Evolutionary conservation across 2,329 filamentous ascomycete species (phyloP).

Genomic region (Alternaria sp.): DNA sequence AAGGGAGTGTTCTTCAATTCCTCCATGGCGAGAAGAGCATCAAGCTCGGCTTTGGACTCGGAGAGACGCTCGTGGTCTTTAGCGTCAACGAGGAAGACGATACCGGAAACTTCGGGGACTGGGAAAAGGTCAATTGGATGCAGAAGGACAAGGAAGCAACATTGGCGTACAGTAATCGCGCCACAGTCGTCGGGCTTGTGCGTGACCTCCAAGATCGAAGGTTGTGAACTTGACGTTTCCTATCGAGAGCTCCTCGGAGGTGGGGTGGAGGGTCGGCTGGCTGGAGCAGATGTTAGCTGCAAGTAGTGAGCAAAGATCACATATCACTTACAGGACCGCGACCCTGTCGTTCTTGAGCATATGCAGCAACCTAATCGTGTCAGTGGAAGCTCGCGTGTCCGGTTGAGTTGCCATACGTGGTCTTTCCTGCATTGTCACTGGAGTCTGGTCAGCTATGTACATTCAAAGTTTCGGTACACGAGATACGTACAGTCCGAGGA

Average conservation of each 20-base stretch:
- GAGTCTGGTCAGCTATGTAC: conserved; percentile 67
- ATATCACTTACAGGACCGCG: conserved; percentile 75
- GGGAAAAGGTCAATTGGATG: conserved; percentile 15
- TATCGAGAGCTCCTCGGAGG: conserved; percentile 68
- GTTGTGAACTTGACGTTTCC: conserved; percentile 82
- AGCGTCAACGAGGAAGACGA: conserved; percentile 97
- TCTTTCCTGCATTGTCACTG: conserved; percentile 94
- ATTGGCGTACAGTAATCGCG: conserved; percentile 48
- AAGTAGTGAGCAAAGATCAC: not conserved
- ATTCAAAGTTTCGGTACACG: not conserved
- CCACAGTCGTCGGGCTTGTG: conserved; percentile 53
- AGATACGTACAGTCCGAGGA: conserved; percentile 72
- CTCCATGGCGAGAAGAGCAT: conserved; percentile 93
- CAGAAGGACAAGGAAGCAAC: not conserved
- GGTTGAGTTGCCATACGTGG: conserved; percentile 64
- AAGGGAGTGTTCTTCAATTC: conserved; percentile 96
- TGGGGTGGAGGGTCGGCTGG: conserved; percentile 58
- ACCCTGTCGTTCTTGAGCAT: conserved; percentile 94
- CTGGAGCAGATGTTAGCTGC: conserved; percentile 20
- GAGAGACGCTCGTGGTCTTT: conserved; percentile 94
- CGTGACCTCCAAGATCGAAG: conserved; percentile 70
- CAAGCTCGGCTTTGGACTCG: conserved; percentile 96
- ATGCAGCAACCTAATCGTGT: conserved; percentile 68
- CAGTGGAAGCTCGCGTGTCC: conserved; percentile 15
- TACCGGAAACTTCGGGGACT: conserved; percentile 65